Evolutionary conservation across 169 alveolate genomes (phyloP).

Genomic region (Plasmodium cynomolgi): DNA sequence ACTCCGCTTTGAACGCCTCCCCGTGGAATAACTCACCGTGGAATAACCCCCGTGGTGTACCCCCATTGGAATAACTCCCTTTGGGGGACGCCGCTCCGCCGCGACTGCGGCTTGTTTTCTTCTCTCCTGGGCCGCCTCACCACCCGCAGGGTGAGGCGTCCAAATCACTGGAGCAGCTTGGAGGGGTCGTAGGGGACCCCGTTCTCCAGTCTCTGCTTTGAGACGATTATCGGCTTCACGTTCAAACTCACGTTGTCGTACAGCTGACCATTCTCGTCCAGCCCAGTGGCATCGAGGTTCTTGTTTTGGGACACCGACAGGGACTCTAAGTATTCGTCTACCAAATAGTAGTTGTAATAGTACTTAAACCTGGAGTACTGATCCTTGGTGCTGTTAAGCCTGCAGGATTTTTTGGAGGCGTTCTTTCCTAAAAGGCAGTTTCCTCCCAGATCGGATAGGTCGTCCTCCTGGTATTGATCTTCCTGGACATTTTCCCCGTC

Average conservation of each 20-base stretch:
- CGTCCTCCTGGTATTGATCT: background rate
- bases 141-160: background rate
- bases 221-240: conserved; percentile 44
- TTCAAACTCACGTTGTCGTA: conserved; percentile 71
- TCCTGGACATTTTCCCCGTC: background rate
- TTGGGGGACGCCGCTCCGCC: background rate
- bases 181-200: conserved; percentile 73
- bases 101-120: background rate
- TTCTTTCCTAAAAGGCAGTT: conserved; percentile 1
- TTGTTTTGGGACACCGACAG: conserved; percentile 60
- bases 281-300: conserved; percentile 57
- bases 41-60: background rate
- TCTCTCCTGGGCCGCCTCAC: background rate
- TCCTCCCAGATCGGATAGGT: background rate
- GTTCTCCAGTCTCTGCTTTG: conserved; percentile 55
- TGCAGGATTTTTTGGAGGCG: background rate
- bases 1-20: background rate
- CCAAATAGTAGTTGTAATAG: conserved; percentile 69
- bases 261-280: conserved; percentile 67
- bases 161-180: conserved; percentile 20
- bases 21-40: background rate
- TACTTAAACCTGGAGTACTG: conserved; percentile 61
- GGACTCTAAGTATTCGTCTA: conserved; percentile 68
- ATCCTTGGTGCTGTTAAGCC: conserved; percentile 15
- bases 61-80: background rate